Conservation (phyloP, 2,329 filamentous ascomycete genomes). For the Scopulariopsis brevicaulis region DNA sequence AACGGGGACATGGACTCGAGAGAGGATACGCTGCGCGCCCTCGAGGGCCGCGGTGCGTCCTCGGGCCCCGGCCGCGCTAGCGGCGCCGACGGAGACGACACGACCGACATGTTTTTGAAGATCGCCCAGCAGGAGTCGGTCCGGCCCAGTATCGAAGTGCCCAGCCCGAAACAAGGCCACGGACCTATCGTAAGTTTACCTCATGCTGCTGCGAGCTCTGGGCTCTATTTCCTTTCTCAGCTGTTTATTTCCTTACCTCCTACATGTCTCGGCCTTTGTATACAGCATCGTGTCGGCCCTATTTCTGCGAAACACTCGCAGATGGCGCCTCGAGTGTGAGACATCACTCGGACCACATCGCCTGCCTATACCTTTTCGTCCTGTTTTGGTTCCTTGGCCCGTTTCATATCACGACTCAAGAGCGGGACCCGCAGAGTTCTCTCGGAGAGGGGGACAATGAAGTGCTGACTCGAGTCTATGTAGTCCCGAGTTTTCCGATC, state of each 20-base stretch:
- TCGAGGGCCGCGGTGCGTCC: slow-evolving; percentile 26
- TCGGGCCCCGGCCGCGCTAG: slow-evolving; percentile 10
- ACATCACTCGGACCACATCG: background rate
- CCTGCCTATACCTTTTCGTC: background rate
- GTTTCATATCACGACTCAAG: background rate
- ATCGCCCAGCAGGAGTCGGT: slow-evolving; percentile 43
- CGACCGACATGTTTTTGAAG: slow-evolving; percentile 45
- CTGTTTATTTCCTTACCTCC: slow-evolving; percentile 6
- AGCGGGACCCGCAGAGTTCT: background rate
- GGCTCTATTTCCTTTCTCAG: slow-evolving; percentile 2
- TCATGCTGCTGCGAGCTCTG: slow-evolving; percentile 3
- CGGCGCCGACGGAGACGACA: slow-evolving; percentile 34
- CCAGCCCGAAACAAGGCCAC: slow-evolving; percentile 17
- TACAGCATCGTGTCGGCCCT: background rate
- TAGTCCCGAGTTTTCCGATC: slow-evolving; percentile 37
- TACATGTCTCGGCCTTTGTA: background rate
- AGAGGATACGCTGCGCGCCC: slow-evolving; percentile 36
- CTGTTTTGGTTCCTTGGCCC: background rate
- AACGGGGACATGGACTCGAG: slow-evolving; percentile 20
- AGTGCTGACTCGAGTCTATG: slow-evolving; percentile 3
- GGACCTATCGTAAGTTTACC: slow-evolving; percentile 33
- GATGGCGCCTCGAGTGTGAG: background rate
- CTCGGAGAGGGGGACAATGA: background rate
- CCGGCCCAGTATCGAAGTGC: slow-evolving; percentile 13
- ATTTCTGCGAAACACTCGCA: background rate